Conservation (phyloP, 768 basidiomycete genomes). For the Solioccasus polychromus region DNA sequence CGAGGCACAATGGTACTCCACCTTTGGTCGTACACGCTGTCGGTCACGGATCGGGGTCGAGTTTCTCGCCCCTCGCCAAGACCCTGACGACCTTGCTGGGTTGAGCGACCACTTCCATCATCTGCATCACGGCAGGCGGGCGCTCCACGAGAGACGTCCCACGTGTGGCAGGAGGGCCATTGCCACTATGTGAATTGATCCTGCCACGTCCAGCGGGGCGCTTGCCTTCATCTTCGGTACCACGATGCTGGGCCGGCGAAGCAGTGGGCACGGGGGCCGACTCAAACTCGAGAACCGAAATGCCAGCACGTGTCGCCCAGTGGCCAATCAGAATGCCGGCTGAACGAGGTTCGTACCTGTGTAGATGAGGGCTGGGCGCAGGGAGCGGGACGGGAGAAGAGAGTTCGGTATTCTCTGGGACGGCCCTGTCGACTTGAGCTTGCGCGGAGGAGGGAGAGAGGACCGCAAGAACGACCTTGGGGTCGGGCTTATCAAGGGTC, state of each 20-base stretch:
- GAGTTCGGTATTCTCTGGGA: slow-evolving; percentile 22
- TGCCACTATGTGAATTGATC: slow-evolving; percentile 24
- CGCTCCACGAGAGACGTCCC: slow-evolving; percentile 63
- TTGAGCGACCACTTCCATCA: slow-evolving; percentile 77
- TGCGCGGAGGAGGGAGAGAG: slow-evolving; percentile 32
- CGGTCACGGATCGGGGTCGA: slow-evolving; percentile 49
- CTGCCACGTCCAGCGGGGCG: slow-evolving; percentile 27
- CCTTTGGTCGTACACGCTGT: slow-evolving; percentile 9
- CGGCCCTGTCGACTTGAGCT: slow-evolving; percentile 23
- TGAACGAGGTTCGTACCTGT: slow-evolving; percentile 64
- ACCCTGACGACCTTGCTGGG: slow-evolving; percentile 75
- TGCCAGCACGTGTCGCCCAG: slow-evolving; percentile 66
- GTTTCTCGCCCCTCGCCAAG: slow-evolving; percentile 80
- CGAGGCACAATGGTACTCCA: not conserved
- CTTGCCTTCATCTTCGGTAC: slow-evolving; percentile 31
- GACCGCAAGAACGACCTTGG: slow-evolving; percentile 65
- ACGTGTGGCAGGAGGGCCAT: slow-evolving; percentile 17
- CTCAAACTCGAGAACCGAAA: slow-evolving; percentile 52
- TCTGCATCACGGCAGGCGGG: slow-evolving; percentile 72
- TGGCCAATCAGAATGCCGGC: slow-evolving; percentile 57
- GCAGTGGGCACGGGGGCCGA: slow-evolving; percentile 28
- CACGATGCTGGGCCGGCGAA: slow-evolving; percentile 18
- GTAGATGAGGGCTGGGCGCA: slow-evolving; percentile 50
- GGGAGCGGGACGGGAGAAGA: slow-evolving; percentile 64
- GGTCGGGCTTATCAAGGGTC: slow-evolving; percentile 27